A percentile compares a stretch with the other conserved stretches of the same genome.
Conservation (phyloP, 768 basidiomycete genomes). For the Mycena latifolia region DNA sequence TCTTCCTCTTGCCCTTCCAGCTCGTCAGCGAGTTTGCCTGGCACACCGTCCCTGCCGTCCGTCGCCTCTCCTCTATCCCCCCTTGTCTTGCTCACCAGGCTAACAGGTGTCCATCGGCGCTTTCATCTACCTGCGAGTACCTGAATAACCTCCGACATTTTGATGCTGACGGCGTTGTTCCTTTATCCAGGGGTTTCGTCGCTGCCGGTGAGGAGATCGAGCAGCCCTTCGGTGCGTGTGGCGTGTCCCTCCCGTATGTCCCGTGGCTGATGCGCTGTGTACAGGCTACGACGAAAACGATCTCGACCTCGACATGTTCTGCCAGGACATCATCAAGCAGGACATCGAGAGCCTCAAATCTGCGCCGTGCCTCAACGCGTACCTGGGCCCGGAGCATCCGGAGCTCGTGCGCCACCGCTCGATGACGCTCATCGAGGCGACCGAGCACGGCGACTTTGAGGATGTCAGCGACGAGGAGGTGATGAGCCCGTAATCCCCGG, state of each 20-base stretch:
- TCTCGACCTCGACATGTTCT: conserved; percentile 76
- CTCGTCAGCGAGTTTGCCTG: conserved; percentile 71
- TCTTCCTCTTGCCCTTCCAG: conserved; percentile 85
- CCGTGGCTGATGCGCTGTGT: not conserved
- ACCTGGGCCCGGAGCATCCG: conserved; percentile 47
- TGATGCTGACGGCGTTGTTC: no score
- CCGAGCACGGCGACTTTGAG: conserved; percentile 34
- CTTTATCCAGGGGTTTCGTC: conserved; percentile 60
- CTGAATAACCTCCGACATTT: no score
- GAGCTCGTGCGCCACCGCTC: conserved; percentile 27
- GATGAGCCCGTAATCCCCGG: not conserved
- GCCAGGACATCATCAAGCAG: conserved; percentile 64
- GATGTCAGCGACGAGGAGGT: conserved; percentile 35
- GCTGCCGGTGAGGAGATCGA: conserved; percentile 80
- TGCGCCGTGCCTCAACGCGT: conserved; percentile 65
- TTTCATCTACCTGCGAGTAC: conserved; percentile 78
- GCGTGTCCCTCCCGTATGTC: not conserved
- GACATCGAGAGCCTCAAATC: conserved; percentile 67
- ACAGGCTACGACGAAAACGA: conserved; percentile 79
- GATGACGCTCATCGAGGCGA: conserved; percentile 35
- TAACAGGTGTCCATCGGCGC: conserved; percentile 63
- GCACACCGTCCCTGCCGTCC: conserved; percentile 72
- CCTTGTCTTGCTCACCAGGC: not conserved
- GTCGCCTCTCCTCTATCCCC: not conserved
- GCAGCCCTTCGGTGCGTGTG: conserved; percentile 69